phyloP scores from a whole-genome alignment of 441 rosid genomes.

The Melastoma candidum region DNA sequence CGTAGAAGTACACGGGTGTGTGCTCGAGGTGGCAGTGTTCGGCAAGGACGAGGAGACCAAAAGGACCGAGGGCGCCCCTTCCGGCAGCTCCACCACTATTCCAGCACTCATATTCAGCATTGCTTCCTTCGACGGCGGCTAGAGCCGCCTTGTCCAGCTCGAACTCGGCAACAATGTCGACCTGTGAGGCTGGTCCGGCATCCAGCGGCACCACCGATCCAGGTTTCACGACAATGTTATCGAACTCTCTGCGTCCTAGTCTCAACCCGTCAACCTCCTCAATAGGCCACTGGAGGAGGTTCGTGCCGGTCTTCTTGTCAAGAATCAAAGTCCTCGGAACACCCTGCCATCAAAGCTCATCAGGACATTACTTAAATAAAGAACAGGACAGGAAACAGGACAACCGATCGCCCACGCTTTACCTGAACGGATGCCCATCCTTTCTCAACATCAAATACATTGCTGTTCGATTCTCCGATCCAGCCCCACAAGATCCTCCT shows the following conservation, averaged over 20 bases:
- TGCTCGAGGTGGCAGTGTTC: constrained; percentile 49
- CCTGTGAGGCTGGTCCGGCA: constrained; percentile 67
- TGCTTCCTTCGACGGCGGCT: constrained; percentile 20
- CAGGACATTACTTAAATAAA: neutral
- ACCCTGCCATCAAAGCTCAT: constrained; percentile 24
- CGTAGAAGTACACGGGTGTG: constrained; percentile 76
- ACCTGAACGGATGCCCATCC: constrained; percentile 99
- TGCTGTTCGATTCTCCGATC: constrained; percentile 80
- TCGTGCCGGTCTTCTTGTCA: constrained; percentile 59
- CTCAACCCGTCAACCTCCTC: constrained; percentile 73
- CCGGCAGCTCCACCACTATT: constrained; percentile 41
- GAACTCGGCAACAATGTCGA: constrained; percentile 67
- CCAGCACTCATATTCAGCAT: constrained; percentile 42
- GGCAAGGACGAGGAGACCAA: constrained; percentile 71
- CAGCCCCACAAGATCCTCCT: constrained; percentile 90
- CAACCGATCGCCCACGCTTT: neutral
- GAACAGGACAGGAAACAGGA: neutral
- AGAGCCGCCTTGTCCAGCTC: constrained; percentile 40
- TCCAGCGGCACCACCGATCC: constrained; percentile 53
- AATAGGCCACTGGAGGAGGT: constrained; percentile 86
- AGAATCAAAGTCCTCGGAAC: constrained; percentile 66
- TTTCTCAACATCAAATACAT: constrained; percentile 60
- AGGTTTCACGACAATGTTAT: constrained; percentile 32
- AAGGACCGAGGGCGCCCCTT: constrained; percentile 74
- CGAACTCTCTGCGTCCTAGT: constrained; percentile 34